A percentile compares a stretch with the other conserved stretches of the same genome.
phyloP scores from a whole-genome alignment of 2,329 filamentous ascomycete species.

The Fusarium udum region DNA sequence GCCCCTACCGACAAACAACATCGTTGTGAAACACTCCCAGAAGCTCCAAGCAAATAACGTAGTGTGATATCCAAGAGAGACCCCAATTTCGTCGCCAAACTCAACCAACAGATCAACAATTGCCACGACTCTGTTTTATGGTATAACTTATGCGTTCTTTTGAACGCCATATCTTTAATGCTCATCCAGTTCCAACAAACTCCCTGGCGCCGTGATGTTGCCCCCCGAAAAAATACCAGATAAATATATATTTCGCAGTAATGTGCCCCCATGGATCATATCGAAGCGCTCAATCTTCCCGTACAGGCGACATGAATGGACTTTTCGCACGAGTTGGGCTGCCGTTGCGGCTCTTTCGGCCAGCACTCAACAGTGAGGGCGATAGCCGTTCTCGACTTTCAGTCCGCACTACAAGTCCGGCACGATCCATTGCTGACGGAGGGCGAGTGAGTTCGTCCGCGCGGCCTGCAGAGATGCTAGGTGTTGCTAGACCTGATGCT shows the following conservation, averaged over 20 bases:
- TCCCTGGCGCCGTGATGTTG: constrained; percentile 21
- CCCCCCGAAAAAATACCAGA: neutral
- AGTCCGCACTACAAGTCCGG: constrained; percentile 80
- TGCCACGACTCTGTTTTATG: constrained; percentile 20
- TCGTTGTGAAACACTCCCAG: neutral
- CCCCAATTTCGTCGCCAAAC: neutral
- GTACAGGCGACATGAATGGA: constrained; percentile 61
- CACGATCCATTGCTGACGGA: constrained; percentile 66
- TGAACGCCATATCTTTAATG: constrained; percentile 20
- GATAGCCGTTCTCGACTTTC: constrained; percentile 85
- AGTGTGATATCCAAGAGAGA: constrained; percentile 2
- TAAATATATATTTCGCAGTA: neutral
- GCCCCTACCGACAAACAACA: neutral
- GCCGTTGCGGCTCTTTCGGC: constrained; percentile 64
- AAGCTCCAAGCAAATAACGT: neutral
- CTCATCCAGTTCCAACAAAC: neutral
- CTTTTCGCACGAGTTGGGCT: constrained; percentile 70
- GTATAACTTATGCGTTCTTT: constrained; percentile 15
- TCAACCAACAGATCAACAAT: neutral
- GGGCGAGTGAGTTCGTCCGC: constrained; percentile 58
- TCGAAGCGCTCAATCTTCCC: constrained; percentile 49
- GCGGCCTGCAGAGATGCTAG: constrained; percentile 64
- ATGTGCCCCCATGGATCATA: neutral
- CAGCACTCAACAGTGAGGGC: constrained; percentile 63
- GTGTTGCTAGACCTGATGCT: constrained; percentile 74